Conservation (phyloP, 2,329 filamentous ascomycete species). For the Zarea fungicola region DNA sequence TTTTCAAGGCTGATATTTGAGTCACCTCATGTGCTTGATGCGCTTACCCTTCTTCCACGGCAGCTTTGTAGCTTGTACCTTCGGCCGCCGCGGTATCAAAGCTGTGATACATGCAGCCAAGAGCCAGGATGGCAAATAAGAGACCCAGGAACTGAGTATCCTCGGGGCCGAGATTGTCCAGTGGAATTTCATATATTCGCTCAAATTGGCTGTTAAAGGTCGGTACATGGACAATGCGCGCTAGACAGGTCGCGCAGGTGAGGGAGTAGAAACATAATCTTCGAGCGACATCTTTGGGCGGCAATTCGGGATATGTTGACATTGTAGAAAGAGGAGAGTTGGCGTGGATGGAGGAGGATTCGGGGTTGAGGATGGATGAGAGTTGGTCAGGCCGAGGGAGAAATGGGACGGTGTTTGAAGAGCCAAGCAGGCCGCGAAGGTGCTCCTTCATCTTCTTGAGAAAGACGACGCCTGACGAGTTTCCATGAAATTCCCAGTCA, state of each 20-base stretch:
- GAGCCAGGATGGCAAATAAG: conserved; percentile 63
- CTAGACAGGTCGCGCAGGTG: conserved; percentile 51
- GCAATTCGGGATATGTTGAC: conserved; percentile 60
- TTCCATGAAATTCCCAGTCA: conserved; percentile 91
- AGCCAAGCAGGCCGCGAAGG: conserved; percentile 70
- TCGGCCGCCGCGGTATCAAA: conserved; percentile 47
- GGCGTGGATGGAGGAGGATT: conserved; percentile 61
- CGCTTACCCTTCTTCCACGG: conserved; percentile 54
- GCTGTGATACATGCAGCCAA: conserved; percentile 66
- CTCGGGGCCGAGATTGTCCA: conserved; percentile 56
- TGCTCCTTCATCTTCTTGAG: conserved; percentile 82
- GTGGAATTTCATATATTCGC: conserved; percentile 65
- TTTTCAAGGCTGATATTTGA: neutral
- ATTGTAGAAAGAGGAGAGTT: conserved; percentile 56
- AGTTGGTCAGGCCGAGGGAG: conserved; percentile 46
- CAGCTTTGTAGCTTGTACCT: conserved; percentile 43
- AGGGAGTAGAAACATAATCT: conserved; percentile 51
- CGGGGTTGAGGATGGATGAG: conserved; percentile 52
- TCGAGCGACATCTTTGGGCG: conserved; percentile 53
- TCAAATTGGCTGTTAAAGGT: conserved; percentile 75
- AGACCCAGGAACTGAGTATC: conserved; percentile 67
- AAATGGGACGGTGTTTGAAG: conserved; percentile 55
- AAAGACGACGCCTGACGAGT: conserved; percentile 87
- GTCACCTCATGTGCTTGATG: neutral
- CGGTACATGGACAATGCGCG: conserved; percentile 73